Evolutionary conservation across 345 rosid species (phyloP).

Genomic region (Brassica cretica): DNA sequence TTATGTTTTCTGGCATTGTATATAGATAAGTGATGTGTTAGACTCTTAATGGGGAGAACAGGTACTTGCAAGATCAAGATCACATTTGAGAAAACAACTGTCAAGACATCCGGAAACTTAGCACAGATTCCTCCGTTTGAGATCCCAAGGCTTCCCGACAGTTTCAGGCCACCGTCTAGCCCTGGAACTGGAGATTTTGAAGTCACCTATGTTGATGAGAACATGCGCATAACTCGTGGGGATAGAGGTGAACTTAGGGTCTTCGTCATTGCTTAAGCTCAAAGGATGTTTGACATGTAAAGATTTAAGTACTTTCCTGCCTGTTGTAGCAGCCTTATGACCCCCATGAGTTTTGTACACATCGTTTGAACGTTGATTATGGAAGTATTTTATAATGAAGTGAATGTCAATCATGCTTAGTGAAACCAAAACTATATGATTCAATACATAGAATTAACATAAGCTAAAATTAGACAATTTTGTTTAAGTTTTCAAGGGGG

Average conservation of each 20-base stretch:
- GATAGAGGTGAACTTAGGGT: constrained; percentile 87
- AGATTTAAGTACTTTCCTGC: background rate
- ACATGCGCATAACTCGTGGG: constrained; percentile 77
- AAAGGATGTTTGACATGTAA: background rate
- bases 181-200: constrained; percentile 77
- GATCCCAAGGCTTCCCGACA: constrained; percentile 73
- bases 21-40: background rate
- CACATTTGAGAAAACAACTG: constrained; percentile 72
- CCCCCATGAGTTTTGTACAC: constrained; percentile 4
- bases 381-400: background rate
- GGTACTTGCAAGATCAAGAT: constrained; percentile 81
- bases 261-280: constrained; percentile 53
- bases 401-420: background rate
- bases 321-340: background rate
- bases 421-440: background rate
- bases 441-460: background rate
- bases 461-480: background rate
- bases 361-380: background rate
- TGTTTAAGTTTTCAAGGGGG: background rate
- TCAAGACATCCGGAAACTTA: constrained; percentile 68
- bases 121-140: constrained; percentile 78
- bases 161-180: constrained; percentile 60
- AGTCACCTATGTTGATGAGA: constrained; percentile 73
- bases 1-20: background rate
- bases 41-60: constrained; percentile 19